Evolutionary conservation across 1,139 yeast species (phyloP).

Genomic region (Candida pseudoviswanathii): DNA sequence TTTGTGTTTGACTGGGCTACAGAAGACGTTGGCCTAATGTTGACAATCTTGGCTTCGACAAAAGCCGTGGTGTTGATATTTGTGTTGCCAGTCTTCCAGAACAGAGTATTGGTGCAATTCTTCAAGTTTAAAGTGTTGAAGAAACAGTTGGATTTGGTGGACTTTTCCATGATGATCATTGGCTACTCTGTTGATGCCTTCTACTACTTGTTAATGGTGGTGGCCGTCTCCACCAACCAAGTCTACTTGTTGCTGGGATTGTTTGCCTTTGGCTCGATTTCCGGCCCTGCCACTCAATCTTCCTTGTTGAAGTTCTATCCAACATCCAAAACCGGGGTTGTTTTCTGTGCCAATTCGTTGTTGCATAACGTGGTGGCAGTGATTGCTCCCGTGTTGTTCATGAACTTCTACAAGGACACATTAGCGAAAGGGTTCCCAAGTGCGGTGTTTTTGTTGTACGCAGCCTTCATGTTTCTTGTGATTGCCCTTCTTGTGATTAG

Average conservation of each 20-base stretch:
- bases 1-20: conserved; percentile 61
- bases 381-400: conserved; percentile 27
- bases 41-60: conserved; percentile 55
- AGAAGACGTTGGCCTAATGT: conserved; percentile 55
- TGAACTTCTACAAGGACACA: conserved; percentile 30
- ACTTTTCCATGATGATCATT: conserved; percentile 34
- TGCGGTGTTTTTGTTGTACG: conserved; percentile 15
- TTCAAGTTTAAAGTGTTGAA: conserved; percentile 39
- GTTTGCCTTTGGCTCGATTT: conserved; percentile 45
- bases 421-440: conserved; percentile 12
- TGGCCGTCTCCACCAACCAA: conserved; percentile 19
- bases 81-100: conserved; percentile 35
- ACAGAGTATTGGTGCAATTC: conserved; percentile 27
- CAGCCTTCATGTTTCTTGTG: conserved; percentile 4
- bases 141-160: conserved; percentile 55
- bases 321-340: conserved; percentile 41
- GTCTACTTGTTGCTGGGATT: conserved; percentile 28
- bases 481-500: conserved; percentile 8
- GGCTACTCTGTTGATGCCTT: conserved; percentile 45
- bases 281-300: conserved; percentile 36
- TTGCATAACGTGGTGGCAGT: conserved; percentile 32
- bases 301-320: conserved; percentile 42
- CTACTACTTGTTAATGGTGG: conserved; percentile 42
- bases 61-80: conserved; percentile 34
- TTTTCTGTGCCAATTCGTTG: conserved; percentile 40